A percentile compares a stretch with the other conserved stretches of the same genome.
Evolutionary conservation across 305 asterid genomes (phyloP).

Genomic region (Euphrasia arctica): DNA sequence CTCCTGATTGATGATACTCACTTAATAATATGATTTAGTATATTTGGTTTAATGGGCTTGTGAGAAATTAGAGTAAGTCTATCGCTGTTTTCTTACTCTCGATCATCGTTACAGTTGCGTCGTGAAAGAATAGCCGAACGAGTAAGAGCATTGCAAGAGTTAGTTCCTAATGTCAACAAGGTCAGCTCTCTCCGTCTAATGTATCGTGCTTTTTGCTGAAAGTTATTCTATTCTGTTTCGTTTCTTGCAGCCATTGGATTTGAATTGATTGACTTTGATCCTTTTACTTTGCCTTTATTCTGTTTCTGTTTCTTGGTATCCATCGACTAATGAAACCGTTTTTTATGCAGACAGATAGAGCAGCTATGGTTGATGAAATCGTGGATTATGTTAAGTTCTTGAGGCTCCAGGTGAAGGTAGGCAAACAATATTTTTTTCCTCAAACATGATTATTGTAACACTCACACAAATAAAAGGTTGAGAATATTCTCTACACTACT

Average conservation of each 20-base stretch:
- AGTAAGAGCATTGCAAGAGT: conserved; percentile 93
- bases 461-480: neutral
- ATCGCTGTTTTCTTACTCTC: conserved; percentile 24
- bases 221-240: conserved; percentile 6
- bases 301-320: no score
- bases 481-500: neutral
- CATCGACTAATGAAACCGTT: conserved; percentile 9
- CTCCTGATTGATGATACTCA: neutral
- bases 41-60: conserved; percentile 3
- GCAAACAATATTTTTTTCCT: neutral
- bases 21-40: conserved; percentile 7
- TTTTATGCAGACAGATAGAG: conserved; percentile 82
- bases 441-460: conserved; percentile 8
- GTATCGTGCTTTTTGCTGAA: neutral
- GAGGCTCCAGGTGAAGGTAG: conserved; percentile 96
- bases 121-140: conserved; percentile 96
- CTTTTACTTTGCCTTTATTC: conserved; percentile 3
- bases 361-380: conserved; percentile 95
- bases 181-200: conserved; percentile 38
- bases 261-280: conserved; percentile 16
- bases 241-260: conserved; percentile 10
- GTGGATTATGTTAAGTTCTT: conserved; percentile 97
- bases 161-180: conserved; percentile 99
- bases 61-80: neutral
- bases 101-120: conserved; percentile 49